Conservation (phyloP, 2,329 filamentous ascomycete species). For the Mollisia scopiformis region DNA sequence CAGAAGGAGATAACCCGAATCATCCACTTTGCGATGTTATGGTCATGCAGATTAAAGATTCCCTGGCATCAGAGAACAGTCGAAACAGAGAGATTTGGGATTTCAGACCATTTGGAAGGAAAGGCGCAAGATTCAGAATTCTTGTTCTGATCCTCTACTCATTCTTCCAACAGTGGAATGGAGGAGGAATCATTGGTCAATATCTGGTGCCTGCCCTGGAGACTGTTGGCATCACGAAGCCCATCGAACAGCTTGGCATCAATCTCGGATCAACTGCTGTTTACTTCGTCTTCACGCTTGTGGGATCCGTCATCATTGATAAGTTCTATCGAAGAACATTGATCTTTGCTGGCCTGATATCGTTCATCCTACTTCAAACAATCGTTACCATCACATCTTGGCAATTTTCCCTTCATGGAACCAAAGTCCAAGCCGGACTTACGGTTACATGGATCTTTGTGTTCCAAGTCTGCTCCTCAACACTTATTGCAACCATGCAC, state of each 20-base stretch:
- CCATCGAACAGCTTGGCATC: conserved; percentile 24
- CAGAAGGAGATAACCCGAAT: conserved; percentile 37
- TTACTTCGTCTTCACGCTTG: conserved; percentile 26
- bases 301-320: conserved; percentile 25
- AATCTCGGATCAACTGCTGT: conserved; percentile 25
- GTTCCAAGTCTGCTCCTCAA: conserved; percentile 50
- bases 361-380: conserved; percentile 48
- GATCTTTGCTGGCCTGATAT: conserved; percentile 46
- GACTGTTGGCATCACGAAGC: conserved; percentile 22
- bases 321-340: conserved; percentile 40
- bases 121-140: conserved; percentile 45
- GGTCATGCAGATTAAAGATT: conserved; percentile 36
- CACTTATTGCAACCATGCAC: conserved; percentile 45
- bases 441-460: conserved; percentile 51
- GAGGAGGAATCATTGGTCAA: conserved; percentile 31
- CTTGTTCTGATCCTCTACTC: conserved; percentile 48
- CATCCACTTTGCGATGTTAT: conserved; percentile 28
- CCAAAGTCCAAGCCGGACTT: conserved; percentile 35
- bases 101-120: conserved; percentile 50
- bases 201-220: conserved; percentile 30
- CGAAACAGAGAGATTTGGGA: conserved; percentile 46
- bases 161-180: conserved; percentile 30
- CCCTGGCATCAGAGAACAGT: conserved; percentile 23
- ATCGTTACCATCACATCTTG: conserved; percentile 51
- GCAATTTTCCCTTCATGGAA: conserved; percentile 40